Evolutionary conservation across 169 alveolate genomes (phyloP).

Genomic region (Cryptosporidium baileyi): DNA sequence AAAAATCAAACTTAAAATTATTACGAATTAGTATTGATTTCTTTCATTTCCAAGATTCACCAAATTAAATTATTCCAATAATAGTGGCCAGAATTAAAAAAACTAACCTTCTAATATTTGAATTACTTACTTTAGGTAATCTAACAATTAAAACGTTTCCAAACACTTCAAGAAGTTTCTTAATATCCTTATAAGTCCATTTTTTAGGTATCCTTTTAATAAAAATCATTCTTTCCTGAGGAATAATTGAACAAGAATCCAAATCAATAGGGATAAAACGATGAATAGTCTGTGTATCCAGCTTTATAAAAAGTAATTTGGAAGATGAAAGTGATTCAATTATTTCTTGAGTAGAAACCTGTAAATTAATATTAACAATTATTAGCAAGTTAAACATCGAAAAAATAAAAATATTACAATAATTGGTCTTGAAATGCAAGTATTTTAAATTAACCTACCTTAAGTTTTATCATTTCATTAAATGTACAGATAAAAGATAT

Average conservation of each 20-base stretch:
- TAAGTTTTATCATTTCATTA: constrained; percentile 10
- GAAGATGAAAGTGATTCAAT: constrained; percentile 38
- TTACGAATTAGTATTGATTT: background rate
- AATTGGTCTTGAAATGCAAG: background rate
- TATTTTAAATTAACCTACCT: background rate
- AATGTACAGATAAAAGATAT: constrained; percentile 27
- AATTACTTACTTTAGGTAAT: constrained; percentile 57
- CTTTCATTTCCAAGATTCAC: background rate
- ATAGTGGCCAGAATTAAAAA: background rate
- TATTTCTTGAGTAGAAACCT: constrained; percentile 44
- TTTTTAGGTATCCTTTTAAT: constrained; percentile 55
- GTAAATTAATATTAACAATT: background rate
- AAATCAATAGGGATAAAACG: constrained; percentile 29
- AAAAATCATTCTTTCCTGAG: constrained; percentile 43
- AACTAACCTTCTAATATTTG: constrained; percentile 53
- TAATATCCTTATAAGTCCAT: constrained; percentile 18
- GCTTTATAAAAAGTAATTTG: constrained; percentile 4
- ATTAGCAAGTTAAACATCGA: background rate
- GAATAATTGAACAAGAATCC: constrained; percentile 1
- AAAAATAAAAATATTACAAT: background rate
- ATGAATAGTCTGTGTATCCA: constrained; percentile 31
- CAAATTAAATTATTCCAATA: too few relatives aligned
- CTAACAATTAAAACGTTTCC: constrained; percentile 48
- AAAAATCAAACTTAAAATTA: too few relatives aligned
- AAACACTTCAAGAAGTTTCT: constrained; percentile 15